A percentile compares a stretch with the other conserved stretches of the same genome.
Conservation (phyloP, 2,329 filamentous ascomycete genomes). For the Penicillium sp. region DNA sequence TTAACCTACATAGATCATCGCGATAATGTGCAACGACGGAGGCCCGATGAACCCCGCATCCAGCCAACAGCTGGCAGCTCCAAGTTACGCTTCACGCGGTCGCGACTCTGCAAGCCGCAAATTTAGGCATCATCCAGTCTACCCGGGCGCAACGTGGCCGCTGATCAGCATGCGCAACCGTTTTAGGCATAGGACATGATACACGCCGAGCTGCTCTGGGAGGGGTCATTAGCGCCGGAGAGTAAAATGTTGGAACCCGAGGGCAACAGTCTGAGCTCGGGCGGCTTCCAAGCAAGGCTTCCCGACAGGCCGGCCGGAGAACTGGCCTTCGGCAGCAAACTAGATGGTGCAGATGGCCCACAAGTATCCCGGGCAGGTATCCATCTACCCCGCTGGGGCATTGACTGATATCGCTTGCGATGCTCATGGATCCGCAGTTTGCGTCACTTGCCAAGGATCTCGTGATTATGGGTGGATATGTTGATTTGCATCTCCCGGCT, state of each 20-base stretch:
- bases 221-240: slow-evolving; percentile 48
- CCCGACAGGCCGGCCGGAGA: slow-evolving; percentile 43
- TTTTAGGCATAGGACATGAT: slow-evolving; percentile 50
- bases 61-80: slow-evolving; percentile 46
- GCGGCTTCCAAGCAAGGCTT: slow-evolving; percentile 47
- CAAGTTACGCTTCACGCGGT: no score
- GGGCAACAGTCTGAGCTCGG: slow-evolving; percentile 48
- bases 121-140: slow-evolving; percentile 50
- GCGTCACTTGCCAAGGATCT: slow-evolving; percentile 49
- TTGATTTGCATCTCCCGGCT: slow-evolving; percentile 39
- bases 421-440: slow-evolving; percentile 49
- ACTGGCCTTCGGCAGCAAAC: slow-evolving; percentile 41
- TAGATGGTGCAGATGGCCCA: slow-evolving; percentile 52
- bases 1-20: background rate
- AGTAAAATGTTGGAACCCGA: slow-evolving; percentile 46
- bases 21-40: background rate
- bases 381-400: slow-evolving; percentile 46
- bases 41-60: slow-evolving; percentile 26
- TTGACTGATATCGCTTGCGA: slow-evolving; percentile 53
- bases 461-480: slow-evolving; percentile 53
- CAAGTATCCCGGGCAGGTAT: slow-evolving; percentile 53
- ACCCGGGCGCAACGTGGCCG: slow-evolving; percentile 48
- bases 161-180: slow-evolving; percentile 48
- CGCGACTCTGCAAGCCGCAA: slow-evolving; percentile 6
- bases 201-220: slow-evolving; percentile 48